phyloP scores from a whole-genome alignment of 2,329 filamentous ascomycete genomes.

The Elsinoe necatrix region DNA sequence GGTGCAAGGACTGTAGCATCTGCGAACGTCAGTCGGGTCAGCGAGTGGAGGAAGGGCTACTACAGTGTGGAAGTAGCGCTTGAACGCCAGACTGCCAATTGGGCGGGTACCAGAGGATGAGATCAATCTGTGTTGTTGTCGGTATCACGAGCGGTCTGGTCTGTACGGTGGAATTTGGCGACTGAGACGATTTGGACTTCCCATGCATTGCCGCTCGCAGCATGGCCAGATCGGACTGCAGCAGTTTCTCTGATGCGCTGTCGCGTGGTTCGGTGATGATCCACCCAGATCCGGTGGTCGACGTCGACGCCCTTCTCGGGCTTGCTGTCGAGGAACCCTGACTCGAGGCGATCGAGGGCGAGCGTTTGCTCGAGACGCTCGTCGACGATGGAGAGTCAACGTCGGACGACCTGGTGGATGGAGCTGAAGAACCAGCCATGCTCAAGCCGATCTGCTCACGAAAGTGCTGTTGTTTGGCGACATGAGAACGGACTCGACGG shows the following conservation, averaged over 20 bases:
- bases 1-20: neutral
- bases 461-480: conserved; percentile 26
- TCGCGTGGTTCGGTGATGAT: neutral
- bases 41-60: no score
- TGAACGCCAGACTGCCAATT: neutral
- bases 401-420: conserved; percentile 17
- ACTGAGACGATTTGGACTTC: neutral
- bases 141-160: neutral
- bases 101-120: neutral
- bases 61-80: neutral
- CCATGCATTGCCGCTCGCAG: neutral
- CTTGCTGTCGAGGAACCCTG: neutral
- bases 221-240: neutral
- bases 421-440: neutral
- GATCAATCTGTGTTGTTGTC: neutral
- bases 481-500: conserved; percentile 29
- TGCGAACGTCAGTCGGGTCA: neutral
- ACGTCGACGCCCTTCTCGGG: neutral
- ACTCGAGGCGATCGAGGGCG: neutral
- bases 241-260: neutral
- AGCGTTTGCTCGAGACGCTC: conserved; percentile 1
- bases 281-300: neutral
- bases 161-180: neutral
- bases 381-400: neutral
- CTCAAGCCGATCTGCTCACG: conserved; percentile 20